Conservation (phyloP, 129 eudicot genomes). For the Pittosporum tobira region DNA sequence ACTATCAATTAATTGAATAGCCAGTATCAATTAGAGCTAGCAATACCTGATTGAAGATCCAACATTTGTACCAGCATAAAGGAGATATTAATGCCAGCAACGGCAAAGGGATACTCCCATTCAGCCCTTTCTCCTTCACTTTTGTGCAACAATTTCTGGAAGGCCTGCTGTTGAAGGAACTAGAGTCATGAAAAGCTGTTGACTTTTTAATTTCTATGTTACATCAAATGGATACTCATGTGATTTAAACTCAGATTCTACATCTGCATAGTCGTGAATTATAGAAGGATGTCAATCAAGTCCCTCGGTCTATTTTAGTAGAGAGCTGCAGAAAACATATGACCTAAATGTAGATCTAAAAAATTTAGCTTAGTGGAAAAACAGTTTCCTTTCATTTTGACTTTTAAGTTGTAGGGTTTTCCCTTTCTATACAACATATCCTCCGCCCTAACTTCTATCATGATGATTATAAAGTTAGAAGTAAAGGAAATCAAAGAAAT, state of each 20-base stretch:
- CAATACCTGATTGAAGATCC: conserved; percentile 91
- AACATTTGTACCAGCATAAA: conserved; percentile 95
- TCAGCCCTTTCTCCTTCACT: conserved; percentile 81
- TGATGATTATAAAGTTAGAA: background rate
- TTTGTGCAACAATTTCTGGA: conserved; percentile 68
- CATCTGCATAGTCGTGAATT: background rate
- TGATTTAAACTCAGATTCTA: background rate
- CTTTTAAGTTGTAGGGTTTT: background rate
- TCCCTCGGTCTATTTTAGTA: background rate
- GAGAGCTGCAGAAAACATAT: background rate
- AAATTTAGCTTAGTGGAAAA: too few species aligned
- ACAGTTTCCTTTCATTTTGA: too few species aligned
- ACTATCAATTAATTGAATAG: background rate
- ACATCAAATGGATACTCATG: too few species aligned
- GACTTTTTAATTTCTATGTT: background rate
- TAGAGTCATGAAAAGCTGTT: background rate
- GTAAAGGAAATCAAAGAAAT: background rate
- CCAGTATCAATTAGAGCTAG: background rate
- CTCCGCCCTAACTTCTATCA: background rate
- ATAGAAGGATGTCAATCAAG: background rate
- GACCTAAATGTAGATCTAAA: too few species aligned
- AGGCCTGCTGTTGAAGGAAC: conserved; percentile 50
- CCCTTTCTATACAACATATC: background rate
- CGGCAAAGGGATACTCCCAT: conserved; percentile 99
- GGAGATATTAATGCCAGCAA: conserved; percentile 94